Percentiles rank a stretch among this genome's conserved stretches.
Evolutionary conservation across 495 filamentous ascomycete genomes (phyloP).

Genomic region (Talaromyces borbonicus): DNA sequence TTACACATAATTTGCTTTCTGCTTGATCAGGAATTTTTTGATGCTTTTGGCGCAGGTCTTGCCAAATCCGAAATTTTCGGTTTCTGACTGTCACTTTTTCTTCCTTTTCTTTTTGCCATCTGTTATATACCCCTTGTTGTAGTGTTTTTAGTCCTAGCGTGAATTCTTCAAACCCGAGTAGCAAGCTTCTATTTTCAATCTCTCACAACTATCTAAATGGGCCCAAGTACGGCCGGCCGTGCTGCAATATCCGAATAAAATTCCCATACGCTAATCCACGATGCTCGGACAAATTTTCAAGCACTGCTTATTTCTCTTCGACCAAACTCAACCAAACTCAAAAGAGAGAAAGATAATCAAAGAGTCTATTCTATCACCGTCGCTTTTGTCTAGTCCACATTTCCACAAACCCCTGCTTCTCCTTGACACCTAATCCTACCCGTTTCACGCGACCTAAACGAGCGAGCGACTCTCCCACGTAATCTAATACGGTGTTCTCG

Average conservation of each 20-base stretch:
- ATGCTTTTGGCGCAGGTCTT: no score
- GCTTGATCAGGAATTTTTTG: not conserved
- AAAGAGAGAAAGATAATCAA: no score
- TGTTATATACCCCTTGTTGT: not conserved
- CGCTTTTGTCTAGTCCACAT: constrained; percentile 43
- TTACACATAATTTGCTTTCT: not conserved
- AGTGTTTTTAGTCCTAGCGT: no score
- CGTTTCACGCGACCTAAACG: constrained; percentile 83
- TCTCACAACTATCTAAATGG: no score
- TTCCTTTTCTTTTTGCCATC: not conserved
- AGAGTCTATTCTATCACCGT: constrained; percentile 10
- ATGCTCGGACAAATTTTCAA: no score
- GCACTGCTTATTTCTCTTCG: not conserved
- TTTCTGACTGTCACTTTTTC: no score
- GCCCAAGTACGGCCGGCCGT: no score
- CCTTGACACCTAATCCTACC: constrained; percentile 68
- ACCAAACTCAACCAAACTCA: not conserved
- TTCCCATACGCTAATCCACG: no score
- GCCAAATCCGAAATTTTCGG: no score
- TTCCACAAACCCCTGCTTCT: constrained; percentile 71
- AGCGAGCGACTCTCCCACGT: constrained; percentile 78
- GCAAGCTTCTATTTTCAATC: no score
- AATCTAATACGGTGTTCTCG: constrained; percentile 57
- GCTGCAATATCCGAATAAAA: no score
- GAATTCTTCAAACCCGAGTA: no score